Evolutionary conservation across 768 basidiomycete genomes (phyloP), one percentile per base, ranked within the genome.

Genomic region (Kockovaella imperatae): DNA sequence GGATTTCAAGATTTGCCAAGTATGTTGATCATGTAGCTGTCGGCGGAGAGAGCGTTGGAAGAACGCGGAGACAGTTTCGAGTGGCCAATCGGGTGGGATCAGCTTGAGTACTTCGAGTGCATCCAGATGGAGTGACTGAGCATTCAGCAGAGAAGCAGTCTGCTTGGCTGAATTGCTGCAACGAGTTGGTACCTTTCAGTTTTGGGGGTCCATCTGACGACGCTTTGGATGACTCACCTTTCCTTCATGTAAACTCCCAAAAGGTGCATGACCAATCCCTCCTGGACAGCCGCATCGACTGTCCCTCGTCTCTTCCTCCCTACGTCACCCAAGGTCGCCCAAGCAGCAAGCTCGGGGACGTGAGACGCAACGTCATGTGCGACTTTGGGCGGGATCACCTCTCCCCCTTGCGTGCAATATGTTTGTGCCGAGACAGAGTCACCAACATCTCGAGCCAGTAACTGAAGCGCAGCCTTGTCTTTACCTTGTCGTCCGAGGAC

Each of bases 181-280:
- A n/a, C 49, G 78, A 76, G 39, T 82, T 86, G 48, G 21, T 4
- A 15, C 23, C 18, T 13, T 47, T n/a, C 32, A 34, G 26, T 18
- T 14, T 28, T 18, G 13, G 21, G 2, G 23, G 23, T 5, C 30
- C 5, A 45, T 26, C n/a, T n/a, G n/a, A n/a, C n/a, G n/a, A n/a
- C n/a, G n/a, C n/a, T n/a, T n/a, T n/a, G n/a, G 23, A 30, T 15
- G 24, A 76, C 83, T 49, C 58, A 86, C 86, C 79, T 79, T 47
- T 82, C 80, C 29, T 74, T 75, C 83, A 88, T 83, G 69, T 90
- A 89, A 5, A 90, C 83, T 64, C 84, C 81, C 49, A 93, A 62
- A 24, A 93, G 69, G 25, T 81, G 77, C 73, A 77, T 80, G 54
- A 90, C 68, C 56, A 90, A 70, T 21, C 77, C 76, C 44, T 74